These are phyloP conservation scores for Rhododendron ovatum DNA, from an alignment of 148 eudicot species.

Conservation along the genomic window DNA sequence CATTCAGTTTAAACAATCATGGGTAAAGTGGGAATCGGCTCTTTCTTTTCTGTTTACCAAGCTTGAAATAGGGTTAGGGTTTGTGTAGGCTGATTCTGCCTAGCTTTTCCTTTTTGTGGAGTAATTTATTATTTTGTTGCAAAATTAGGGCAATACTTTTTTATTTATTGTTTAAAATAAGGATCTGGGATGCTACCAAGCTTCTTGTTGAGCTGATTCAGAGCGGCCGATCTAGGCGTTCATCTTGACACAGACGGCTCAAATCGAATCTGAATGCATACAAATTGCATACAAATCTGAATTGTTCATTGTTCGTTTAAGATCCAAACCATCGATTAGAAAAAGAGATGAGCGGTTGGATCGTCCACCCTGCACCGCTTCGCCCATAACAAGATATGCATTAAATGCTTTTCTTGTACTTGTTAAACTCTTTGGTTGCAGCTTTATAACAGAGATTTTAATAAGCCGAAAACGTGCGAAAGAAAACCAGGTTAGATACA, in stretches of 20 bases:
- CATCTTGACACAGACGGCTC: no score
- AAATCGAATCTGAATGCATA: no score
- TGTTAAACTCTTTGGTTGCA: neutral
- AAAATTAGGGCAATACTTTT: neutral
- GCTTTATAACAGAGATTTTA: neutral
- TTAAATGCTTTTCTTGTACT: neutral
- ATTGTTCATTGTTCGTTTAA: no score
- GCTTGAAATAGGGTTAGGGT: slow-evolving; percentile 34
- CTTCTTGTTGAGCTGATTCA: no score
- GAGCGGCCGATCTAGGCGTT: no score
- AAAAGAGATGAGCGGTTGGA: no score
- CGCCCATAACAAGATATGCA: neutral
- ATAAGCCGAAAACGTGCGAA: neutral
- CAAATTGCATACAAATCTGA: no score
- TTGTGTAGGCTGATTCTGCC: slow-evolving; percentile 10
- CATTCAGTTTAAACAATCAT: neutral
- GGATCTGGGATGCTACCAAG: no score
- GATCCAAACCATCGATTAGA: no score
- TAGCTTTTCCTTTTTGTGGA: neutral
- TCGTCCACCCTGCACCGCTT: no score
- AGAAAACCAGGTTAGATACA: neutral
- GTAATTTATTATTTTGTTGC: neutral
- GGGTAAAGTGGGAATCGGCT: neutral
- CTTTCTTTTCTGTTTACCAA: neutral
- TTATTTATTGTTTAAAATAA: neutral